These are phyloP conservation scores for Lactarius psammicola DNA, from an alignment of 768 basidiomycete species.

Conservation along the genomic window DNA sequence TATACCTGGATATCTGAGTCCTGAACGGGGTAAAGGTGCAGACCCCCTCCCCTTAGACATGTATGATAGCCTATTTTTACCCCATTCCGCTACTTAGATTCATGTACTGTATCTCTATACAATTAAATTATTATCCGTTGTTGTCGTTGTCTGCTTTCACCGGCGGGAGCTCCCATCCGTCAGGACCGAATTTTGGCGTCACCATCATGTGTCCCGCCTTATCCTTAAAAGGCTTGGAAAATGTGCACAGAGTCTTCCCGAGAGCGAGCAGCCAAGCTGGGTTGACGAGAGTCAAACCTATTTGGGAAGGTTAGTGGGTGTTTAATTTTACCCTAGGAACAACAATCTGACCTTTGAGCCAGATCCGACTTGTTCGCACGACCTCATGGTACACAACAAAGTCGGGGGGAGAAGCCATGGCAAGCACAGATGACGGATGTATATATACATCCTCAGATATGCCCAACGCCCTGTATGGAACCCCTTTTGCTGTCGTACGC, in stretches of 20 bases:
- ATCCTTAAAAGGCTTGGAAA: conserved; percentile 80
- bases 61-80: background rate
- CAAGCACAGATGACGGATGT: conserved; percentile 84
- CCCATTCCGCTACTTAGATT: background rate
- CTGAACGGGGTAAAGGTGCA: background rate
- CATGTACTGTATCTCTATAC: conserved; percentile 18
- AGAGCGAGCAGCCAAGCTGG: conserved; percentile 83
- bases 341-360: conserved; percentile 69
- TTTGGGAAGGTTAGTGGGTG: background rate
- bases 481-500: conserved; percentile 70
- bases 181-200: conserved; percentile 81
- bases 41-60: conserved; percentile 2
- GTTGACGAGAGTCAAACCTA: conserved; percentile 83
- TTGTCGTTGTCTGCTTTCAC: conserved; percentile 36
- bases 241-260: conserved; percentile 80
- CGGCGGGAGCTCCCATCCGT: conserved; percentile 85
- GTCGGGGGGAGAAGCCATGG: conserved; percentile 70
- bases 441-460: conserved; percentile 87
- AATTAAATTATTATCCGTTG: conserved; percentile 20
- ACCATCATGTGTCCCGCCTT: conserved; percentile 65
- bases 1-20: background rate
- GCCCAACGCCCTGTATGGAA: conserved; percentile 80
- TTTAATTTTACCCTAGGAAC: background rate
- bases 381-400: conserved; percentile 85
- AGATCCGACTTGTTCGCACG: conserved; percentile 68